Base-by-base conservation (phyloP, 371 early-diverging fungal genomes). In the Cokeromyces recurvatus region DNA sequence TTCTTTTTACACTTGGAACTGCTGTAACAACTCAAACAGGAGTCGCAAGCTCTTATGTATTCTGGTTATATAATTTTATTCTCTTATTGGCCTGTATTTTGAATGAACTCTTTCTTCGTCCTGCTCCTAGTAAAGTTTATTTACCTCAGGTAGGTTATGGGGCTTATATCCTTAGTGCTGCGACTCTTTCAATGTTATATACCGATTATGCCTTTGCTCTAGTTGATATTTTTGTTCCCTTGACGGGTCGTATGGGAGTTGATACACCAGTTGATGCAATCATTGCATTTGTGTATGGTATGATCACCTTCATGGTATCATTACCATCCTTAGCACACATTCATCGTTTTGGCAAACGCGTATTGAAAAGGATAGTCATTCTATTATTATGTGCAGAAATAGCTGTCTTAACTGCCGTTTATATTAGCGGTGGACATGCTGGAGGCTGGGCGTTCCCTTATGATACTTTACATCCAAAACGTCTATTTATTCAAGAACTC, bases 191-290 rank as follows among this genome's bases (percentile, higher is more conserved):
- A 0, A 51, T 71, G 17, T 44, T 81, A 27, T 76, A 75, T 47
- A 66, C 68, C 10, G 77, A 71, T 31, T 64, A 72, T 31, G 56
- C 66, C 10, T 74, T 66, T 49, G 71, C 77, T 15, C 46, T 81
- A 46, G 59, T 85, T 20, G 78, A 83, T 46, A 67, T 86, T 15
- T 84, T 89, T 69, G 84, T 89, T 2, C 89, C 89, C 0, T 59
- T 89, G 46, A 81, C 86, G 0, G 89, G 87, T 5, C 79, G 89
- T 31, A 82, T 84, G 61, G 89, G 89, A 19, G 68, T 74, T 0
- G 77, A 82, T 21, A 75, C 84, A 0, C 85, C 89, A 32, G 82
- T 78, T 5, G 89, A 89, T 56, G 43, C 72, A 11, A 82, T 89
- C 48, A 77, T 86, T 10, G 74, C 80, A 1, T 54, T 79, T 21